Percentiles rank a stretch among this genome's conserved stretches.
Conservation (phyloP, 202 grass and related monocot genomes). For the Cymbopogon flexuosus region DNA sequence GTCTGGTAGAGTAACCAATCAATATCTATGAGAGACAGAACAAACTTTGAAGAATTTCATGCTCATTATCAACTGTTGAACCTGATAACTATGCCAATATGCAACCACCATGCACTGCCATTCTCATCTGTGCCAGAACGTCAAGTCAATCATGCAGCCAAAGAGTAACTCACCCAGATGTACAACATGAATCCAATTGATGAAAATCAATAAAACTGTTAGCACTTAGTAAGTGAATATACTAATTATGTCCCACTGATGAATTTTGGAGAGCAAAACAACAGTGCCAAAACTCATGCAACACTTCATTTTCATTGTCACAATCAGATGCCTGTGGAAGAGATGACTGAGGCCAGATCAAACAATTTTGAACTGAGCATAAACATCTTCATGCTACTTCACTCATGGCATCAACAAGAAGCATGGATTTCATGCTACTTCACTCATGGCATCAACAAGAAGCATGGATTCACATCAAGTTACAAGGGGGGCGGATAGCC, state of each 20-base stretch:
- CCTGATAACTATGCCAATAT: background rate
- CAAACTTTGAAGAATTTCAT: background rate
- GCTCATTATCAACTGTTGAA: background rate
- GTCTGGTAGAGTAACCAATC: background rate
- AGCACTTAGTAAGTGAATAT: background rate
- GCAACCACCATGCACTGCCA: background rate
- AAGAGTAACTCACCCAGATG: background rate
- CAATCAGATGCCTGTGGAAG: background rate
- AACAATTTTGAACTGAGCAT: constrained; percentile 29
- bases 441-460: constrained; percentile 31
- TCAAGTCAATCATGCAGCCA: background rate
- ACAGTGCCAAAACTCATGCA: background rate
- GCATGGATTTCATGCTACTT: constrained; percentile 39
- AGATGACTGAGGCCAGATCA: constrained; percentile 28
- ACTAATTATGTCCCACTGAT: background rate
- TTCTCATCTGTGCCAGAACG: background rate
- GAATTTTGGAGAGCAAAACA: constrained; percentile 1
- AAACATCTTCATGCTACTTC: constrained; percentile 35
- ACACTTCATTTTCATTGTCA: constrained; percentile 7
- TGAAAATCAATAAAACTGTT: background rate
- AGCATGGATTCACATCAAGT: constrained; percentile 52
- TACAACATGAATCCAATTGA: background rate
- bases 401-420: constrained; percentile 38
- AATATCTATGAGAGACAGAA: background rate
- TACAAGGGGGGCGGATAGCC: constrained; percentile 32